Evolutionary conservation across 225 moss, liverwort and hornwort species (phyloP).

Genomic region (Polytrichum formosum): DNA sequence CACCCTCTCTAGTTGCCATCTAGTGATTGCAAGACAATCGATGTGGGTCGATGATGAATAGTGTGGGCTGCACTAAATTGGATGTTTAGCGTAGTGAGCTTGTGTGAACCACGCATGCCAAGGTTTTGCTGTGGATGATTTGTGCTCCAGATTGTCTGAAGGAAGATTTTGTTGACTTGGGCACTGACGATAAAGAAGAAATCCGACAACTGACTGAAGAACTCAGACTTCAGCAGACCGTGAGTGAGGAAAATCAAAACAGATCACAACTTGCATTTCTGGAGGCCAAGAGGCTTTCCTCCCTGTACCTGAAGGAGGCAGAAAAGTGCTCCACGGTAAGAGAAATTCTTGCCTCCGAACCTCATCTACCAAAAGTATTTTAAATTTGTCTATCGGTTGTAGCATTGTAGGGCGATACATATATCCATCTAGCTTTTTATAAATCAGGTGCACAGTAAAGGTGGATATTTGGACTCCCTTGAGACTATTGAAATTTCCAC

Average conservation of each 20-base stretch:
- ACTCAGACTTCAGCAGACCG: conserved; percentile 27
- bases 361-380: neutral
- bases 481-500: neutral
- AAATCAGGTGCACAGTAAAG: too few species aligned
- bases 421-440: neutral
- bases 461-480: too few species aligned
- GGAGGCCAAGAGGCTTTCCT: conserved; percentile 48
- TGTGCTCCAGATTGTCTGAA: conserved; percentile 40
- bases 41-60: too few species aligned
- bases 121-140: neutral
- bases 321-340: conserved; percentile 46
- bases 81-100: too few species aligned
- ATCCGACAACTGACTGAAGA: conserved; percentile 45
- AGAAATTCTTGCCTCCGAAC: neutral
- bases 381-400: neutral
- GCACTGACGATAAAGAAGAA: conserved; percentile 39
- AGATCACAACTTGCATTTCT: conserved; percentile 31
- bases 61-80: too few species aligned
- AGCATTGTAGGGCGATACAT: neutral
- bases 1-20: too few species aligned
- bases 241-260: conserved; percentile 38
- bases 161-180: conserved; percentile 29
- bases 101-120: neutral
- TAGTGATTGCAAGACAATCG: too few species aligned
- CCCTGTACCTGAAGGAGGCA: conserved; percentile 48